phyloP scores from a whole-genome alignment of 352 stramenopile genomes.

The Phytophthora pseudosyringae region DNA sequence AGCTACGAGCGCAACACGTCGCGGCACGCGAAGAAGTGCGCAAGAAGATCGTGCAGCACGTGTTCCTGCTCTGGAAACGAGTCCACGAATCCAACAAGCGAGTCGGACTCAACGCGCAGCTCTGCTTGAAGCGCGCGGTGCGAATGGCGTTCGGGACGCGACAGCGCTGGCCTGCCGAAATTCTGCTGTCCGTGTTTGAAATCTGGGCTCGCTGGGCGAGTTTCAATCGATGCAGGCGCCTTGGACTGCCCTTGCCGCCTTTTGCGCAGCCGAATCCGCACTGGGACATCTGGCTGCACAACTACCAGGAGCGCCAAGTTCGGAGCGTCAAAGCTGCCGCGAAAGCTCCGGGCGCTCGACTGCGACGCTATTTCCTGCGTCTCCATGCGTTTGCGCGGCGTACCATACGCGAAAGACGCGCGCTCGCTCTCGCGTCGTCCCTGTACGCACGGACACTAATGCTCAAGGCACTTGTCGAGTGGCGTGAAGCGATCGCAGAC shows the following conservation, averaged over 20 bases:
- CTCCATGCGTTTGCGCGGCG: conserved; percentile 39
- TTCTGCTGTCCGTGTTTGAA: conserved; percentile 66
- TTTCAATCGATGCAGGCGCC: conserved; percentile 60
- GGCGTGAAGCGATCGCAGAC: conserved; percentile 58
- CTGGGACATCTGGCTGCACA: conserved; percentile 80
- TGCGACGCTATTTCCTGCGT: conserved; percentile 54
- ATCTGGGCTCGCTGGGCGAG: conserved; percentile 70
- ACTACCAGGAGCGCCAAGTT: conserved; percentile 82
- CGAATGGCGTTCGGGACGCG: conserved; percentile 64
- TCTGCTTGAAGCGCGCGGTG: conserved; percentile 75
- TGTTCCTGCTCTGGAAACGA: conserved; percentile 70
- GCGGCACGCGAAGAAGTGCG: conserved; percentile 54
- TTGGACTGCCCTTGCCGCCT: conserved; percentile 49
- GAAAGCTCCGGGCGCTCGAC: conserved; percentile 51
- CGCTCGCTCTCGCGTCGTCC: conserved; percentile 18
- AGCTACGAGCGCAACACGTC: conserved; percentile 47
- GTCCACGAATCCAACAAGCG: conserved; percentile 54
- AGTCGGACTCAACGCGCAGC: conserved; percentile 64
- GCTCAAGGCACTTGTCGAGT: conserved; percentile 40
- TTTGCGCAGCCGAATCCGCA: conserved; percentile 56
- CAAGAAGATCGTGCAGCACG: conserved; percentile 73
- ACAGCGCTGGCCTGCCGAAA: conserved; percentile 66
- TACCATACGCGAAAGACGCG: conserved; percentile 22
- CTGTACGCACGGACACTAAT: conserved; percentile 26
- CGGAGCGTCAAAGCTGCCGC: conserved; percentile 68